These are phyloP conservation scores for Picea glauca DNA, from an alignment of 75 land plant genomes.

Conservation along the genomic window DNA sequence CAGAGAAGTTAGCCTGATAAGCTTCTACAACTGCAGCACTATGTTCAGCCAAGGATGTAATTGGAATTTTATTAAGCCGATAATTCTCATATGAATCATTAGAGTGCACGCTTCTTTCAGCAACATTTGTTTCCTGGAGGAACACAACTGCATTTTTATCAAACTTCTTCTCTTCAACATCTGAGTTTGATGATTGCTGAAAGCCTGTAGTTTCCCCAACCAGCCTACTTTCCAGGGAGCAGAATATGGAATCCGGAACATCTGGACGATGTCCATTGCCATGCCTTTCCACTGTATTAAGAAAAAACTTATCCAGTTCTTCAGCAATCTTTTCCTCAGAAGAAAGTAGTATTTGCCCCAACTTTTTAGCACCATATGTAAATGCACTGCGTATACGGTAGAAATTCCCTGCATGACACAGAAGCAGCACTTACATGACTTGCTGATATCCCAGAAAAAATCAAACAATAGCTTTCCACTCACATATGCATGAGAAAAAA, in stretches of 20 bases:
- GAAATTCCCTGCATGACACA: slow-evolving; percentile 55
- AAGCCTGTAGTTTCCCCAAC: slow-evolving; percentile 1
- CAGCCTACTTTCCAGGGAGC: not conserved
- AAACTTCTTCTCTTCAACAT: not conserved
- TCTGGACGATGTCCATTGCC: slow-evolving; percentile 80
- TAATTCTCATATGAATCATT: slow-evolving; percentile 5
- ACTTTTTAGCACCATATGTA: slow-evolving; percentile 74
- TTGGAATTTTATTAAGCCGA: not conserved
- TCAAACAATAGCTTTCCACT: too few relatives aligned
- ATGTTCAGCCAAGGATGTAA: not conserved
- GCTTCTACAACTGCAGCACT: not conserved
- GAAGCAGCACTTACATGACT: too few relatives aligned
- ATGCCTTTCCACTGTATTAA: slow-evolving; percentile 80
- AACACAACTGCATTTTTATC: not conserved
- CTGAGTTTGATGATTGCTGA: not conserved
- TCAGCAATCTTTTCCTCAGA: slow-evolving; percentile 41
- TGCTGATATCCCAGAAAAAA: too few relatives aligned
- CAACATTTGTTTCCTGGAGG: not conserved
- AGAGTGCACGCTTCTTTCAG: not conserved
- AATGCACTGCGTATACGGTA: slow-evolving; percentile 90
- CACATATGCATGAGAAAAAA: too few relatives aligned
- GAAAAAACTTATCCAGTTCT: slow-evolving; percentile 64
- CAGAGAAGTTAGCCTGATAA: not conserved
- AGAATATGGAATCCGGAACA: slow-evolving; percentile 43
- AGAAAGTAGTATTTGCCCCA: slow-evolving; percentile 51